Evolutionary conservation across 768 basidiomycete genomes (phyloP), one percentile per base, ranked within the genome.

Genomic region (Psilocybe tampanensis): DNA sequence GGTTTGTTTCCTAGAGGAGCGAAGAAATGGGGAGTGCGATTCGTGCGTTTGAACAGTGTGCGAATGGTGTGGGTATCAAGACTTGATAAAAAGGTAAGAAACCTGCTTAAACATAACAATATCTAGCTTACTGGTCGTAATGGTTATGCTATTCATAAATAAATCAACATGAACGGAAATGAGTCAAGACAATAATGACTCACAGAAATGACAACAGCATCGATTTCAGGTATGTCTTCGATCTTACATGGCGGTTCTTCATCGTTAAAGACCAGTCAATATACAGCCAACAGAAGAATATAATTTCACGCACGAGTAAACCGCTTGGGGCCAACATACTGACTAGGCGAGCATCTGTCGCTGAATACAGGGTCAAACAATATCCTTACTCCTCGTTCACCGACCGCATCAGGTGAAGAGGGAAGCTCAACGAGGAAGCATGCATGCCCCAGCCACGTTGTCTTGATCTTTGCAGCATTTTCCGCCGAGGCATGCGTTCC

Each of bases 151-250:
- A 53, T 33, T n/a, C 6, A 32, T 39, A 24, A 29, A 4, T 36
- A 51, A 44, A n/a, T n/a, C n/a, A 13, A n/a, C 4, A 2, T 11
- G 8, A 39, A 8, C 6, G n/a, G 36, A 41, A 34, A 22, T 43
- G 2, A 34, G 0, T 39, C 8, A 32, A n/a, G 23, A 42, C 12
- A 6, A 0, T 29, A 12, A 48, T 8, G 21, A 66, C 76, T 68
- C 70, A 78, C 85, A 69, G 81, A 84, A 52, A 87, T 84, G 6
- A 85, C 80, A 29, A 88, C 75, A n/a, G 79, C 80, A 63, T 88
- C 86, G 17, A 88, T 65, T 42, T 85, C 80, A 1, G 86, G 86
- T 44, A 88, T 73, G 3, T 86, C 82, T 43, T 80, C 74, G 21
- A 85, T 74, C 18, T 74, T 66, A 48, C 83, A 84, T 0, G 84